A percentile compares a stretch with the other conserved stretches of the same genome.
Conservation (phyloP, 805 yeast genomes). For the Starmerella scarabaei region DNA sequence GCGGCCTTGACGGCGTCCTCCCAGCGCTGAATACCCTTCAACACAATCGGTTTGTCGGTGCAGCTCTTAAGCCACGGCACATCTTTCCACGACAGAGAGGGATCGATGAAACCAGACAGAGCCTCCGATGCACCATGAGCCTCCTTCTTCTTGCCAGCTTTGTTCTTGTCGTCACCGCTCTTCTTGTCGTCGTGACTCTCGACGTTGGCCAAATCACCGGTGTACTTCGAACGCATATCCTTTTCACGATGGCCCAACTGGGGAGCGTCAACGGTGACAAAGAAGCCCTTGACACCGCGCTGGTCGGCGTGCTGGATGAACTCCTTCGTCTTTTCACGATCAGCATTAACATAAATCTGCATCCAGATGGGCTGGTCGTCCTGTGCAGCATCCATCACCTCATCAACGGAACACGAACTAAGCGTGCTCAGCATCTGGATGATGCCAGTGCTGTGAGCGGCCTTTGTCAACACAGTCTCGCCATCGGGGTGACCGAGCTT, state of each 20-base stretch:
- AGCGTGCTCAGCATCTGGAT: constrained; percentile 89
- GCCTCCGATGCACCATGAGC: constrained; percentile 69
- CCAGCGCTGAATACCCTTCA: constrained; percentile 75
- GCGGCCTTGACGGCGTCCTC: constrained; percentile 68
- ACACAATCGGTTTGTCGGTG: constrained; percentile 31
- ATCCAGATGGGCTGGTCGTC: constrained; percentile 73
- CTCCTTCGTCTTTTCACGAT: constrained; percentile 48
- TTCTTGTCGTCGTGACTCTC: constrained; percentile 25
- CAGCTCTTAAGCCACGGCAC: constrained; percentile 13
- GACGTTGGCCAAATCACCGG: constrained; percentile 37
- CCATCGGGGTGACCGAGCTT: constrained; percentile 90
- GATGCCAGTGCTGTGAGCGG: constrained; percentile 57
- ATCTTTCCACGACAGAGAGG: constrained; percentile 26
- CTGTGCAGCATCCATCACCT: constrained; percentile 56
- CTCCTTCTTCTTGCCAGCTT: constrained; percentile 42
- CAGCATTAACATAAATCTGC: constrained; percentile 72
- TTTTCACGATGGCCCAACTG: constrained; percentile 83
- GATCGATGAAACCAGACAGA: constrained; percentile 74
- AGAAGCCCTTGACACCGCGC: constrained; percentile 67
- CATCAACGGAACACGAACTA: constrained; percentile 80
- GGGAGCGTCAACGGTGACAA: constrained; percentile 79
- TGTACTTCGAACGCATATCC: constrained; percentile 58
- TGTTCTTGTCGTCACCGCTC: constrained; percentile 8
- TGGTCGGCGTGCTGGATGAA: constrained; percentile 60
- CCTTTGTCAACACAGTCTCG: constrained; percentile 73